Conservation (phyloP, 345 rosid species). For the Linum usitatissimum region DNA sequence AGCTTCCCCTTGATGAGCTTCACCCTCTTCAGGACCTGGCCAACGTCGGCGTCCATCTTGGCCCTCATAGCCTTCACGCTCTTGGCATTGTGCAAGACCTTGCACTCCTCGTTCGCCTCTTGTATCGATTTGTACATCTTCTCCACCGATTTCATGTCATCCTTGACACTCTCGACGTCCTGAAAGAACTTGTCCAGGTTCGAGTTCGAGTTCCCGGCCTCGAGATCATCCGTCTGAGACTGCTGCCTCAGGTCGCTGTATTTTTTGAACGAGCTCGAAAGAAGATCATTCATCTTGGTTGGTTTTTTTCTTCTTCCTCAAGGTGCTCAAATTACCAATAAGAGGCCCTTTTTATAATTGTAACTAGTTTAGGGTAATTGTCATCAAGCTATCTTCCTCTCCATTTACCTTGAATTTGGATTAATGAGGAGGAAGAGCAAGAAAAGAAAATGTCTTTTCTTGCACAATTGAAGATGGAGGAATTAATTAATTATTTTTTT, state of each 20-base stretch:
- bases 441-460: neutral
- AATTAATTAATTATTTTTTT: constrained; percentile 8
- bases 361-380: neutral
- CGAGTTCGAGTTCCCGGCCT: constrained; percentile 46
- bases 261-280: constrained; percentile 69
- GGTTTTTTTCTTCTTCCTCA: neutral
- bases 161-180: constrained; percentile 64
- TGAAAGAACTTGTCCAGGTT: constrained; percentile 70
- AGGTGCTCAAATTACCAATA: neutral
- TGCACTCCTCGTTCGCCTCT: constrained; percentile 73
- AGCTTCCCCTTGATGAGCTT: constrained; percentile 61
- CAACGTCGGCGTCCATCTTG: constrained; percentile 51
- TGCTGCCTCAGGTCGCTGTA: constrained; percentile 61
- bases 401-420: neutral
- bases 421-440: constrained; percentile 17
- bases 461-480: constrained; percentile 8
- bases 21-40: constrained; percentile 52
- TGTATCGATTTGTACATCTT: constrained; percentile 46
- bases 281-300: constrained; percentile 66
- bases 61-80: constrained; percentile 47
- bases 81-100: constrained; percentile 47
- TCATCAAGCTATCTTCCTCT: constrained; percentile 15
- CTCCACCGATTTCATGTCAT: constrained; percentile 52
- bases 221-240: constrained; percentile 45
- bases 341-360: neutral